These are phyloP conservation scores for Madurella mycetomatis DNA, from an alignment of 2,329 filamentous ascomycete genomes.

Conservation along the genomic window DNA sequence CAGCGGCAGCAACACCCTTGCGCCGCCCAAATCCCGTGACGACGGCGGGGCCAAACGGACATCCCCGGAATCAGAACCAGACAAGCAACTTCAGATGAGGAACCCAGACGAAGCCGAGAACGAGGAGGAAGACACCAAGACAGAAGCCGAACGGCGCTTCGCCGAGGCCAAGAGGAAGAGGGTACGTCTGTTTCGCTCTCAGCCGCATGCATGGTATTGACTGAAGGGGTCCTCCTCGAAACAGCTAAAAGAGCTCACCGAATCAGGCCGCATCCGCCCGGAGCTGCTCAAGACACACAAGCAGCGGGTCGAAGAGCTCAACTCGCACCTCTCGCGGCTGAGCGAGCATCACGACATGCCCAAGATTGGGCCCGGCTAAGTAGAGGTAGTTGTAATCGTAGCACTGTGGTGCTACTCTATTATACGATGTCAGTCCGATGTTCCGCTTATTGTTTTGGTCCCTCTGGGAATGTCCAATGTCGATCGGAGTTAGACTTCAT, in stretches of 20 bases:
- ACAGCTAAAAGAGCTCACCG: slow-evolving; percentile 75
- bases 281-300: slow-evolving; percentile 96
- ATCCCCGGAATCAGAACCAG: slow-evolving; percentile 19
- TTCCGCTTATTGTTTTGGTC: too few relatives aligned
- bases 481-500: too few relatives aligned
- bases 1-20: slow-evolving; percentile 29
- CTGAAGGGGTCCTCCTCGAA: not conserved
- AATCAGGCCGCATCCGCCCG: slow-evolving; percentile 51
- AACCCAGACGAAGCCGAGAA: slow-evolving; percentile 33
- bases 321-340: slow-evolving; percentile 84
- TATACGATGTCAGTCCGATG: too few relatives aligned
- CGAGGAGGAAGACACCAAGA: slow-evolving; percentile 41
- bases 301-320: slow-evolving; percentile 90
- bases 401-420: too few relatives aligned
- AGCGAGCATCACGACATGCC: slow-evolving; percentile 98
- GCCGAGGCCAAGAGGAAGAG: slow-evolving; percentile 78
- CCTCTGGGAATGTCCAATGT: too few relatives aligned
- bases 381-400: too few relatives aligned
- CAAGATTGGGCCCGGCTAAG: slow-evolving; percentile 58
- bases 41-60: slow-evolving; percentile 45
- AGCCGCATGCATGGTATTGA: not conserved
- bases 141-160: slow-evolving; percentile 74
- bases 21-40: slow-evolving; percentile 22
- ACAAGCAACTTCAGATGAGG: slow-evolving; percentile 30
- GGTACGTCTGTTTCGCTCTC: slow-evolving; percentile 44